A percentile compares a stretch with the other conserved stretches of the same genome.
These are phyloP conservation scores for Ogataea paradorogensis DNA, from an alignment of 805 yeast genomes.

Conservation along the genomic window DNA sequence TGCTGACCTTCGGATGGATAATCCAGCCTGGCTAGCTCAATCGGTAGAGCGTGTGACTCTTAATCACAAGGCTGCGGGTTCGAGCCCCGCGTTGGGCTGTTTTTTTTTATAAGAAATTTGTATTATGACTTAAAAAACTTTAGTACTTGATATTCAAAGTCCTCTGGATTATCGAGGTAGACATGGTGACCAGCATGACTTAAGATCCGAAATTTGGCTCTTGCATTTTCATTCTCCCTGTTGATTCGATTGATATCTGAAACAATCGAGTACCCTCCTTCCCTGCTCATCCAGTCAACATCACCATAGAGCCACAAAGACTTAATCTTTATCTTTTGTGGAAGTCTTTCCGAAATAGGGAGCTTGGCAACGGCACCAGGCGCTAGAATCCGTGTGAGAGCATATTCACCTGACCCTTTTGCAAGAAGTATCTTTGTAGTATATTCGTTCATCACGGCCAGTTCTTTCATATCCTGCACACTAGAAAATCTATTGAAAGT, in stretches of 20 bases:
- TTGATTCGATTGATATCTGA: constrained; percentile 30
- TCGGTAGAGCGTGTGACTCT: constrained; percentile 30
- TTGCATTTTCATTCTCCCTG: constrained; percentile 9
- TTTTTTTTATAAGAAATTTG: constrained; percentile 1
- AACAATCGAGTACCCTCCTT: constrained; percentile 50
- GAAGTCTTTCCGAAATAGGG: constrained; percentile 56
- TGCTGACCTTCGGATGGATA: not conserved
- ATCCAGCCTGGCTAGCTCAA: constrained; percentile 26
- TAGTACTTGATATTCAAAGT: constrained; percentile 28
- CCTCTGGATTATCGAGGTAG: constrained; percentile 47
- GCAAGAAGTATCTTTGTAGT: constrained; percentile 50
- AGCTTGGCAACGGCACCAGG: constrained; percentile 56
- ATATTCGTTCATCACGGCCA: constrained; percentile 50
- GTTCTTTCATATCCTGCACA: constrained; percentile 27
- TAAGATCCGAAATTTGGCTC: constrained; percentile 36
- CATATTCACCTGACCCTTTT: constrained; percentile 63
- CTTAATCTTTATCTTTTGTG: constrained; percentile 38
- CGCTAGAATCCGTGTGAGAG: constrained; percentile 56
- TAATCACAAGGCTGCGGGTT: constrained; percentile 30
- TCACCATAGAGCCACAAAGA: constrained; percentile 66
- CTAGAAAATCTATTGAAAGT: constrained; percentile 45
- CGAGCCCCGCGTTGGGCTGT: constrained; percentile 27
- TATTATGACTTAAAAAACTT: constrained; percentile 21
- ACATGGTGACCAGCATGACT: constrained; percentile 53
- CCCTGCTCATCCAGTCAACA: constrained; percentile 67